phyloP scores from a whole-genome alignment of 2,329 filamentous ascomycete genomes.

The Aschersonia sp. region DNA sequence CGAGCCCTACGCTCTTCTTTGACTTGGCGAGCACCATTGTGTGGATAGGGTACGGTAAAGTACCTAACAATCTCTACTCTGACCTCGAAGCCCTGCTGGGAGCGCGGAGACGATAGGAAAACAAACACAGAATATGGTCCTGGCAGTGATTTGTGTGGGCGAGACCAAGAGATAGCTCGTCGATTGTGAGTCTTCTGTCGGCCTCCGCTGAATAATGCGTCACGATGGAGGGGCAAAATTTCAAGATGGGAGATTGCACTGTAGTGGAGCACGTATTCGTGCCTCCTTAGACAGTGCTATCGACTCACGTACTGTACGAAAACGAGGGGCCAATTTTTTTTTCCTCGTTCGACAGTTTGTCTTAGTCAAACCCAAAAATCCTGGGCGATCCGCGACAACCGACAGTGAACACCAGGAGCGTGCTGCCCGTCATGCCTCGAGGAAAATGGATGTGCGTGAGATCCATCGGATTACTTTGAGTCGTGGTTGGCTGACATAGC shows the following conservation, averaged over 20 bases:
- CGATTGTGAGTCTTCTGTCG: neutral
- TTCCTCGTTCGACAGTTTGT: neutral
- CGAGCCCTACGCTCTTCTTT: slow-evolving; percentile 87
- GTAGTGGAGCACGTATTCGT: slow-evolving; percentile 1
- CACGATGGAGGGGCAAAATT: slow-evolving; percentile 35
- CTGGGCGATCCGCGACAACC: too few species aligned
- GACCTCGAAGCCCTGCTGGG: too few species aligned
- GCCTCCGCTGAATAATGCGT: slow-evolving; percentile 21
- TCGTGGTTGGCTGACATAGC: neutral
- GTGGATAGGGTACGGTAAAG: slow-evolving; percentile 6
- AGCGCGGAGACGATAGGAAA: too few species aligned
- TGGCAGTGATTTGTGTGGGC: too few species aligned
- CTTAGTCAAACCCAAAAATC: too few species aligned
- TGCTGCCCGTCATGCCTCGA: slow-evolving; percentile 47
- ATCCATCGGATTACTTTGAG: neutral
- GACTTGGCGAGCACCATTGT: slow-evolving; percentile 64
- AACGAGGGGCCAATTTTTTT: neutral
- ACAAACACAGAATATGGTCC: too few species aligned
- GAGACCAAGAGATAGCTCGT: too few species aligned
- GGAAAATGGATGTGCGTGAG: slow-evolving; percentile 50
- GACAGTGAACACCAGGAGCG: too few species aligned
- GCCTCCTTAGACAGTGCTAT: slow-evolving; percentile 14
- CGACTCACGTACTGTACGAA: slow-evolving; percentile 6
- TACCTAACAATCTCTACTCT: neutral
- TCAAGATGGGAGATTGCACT: slow-evolving; percentile 14